Evolutionary conservation across 345 rosid species (phyloP).

Genomic region (Gossypium sturtianum): DNA sequence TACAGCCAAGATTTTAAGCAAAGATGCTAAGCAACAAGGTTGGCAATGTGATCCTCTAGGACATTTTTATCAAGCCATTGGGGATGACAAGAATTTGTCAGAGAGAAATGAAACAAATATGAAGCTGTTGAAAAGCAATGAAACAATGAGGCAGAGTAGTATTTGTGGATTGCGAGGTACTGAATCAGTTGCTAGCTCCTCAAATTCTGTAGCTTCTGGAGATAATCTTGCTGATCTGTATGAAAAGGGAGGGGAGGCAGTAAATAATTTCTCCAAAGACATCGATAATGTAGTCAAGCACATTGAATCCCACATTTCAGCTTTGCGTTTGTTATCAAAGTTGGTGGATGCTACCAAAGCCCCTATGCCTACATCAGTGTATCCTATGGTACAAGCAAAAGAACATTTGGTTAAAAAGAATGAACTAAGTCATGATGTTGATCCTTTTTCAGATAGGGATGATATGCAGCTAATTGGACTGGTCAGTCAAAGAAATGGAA

Average conservation of each 20-base stretch:
- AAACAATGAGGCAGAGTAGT: not conserved
- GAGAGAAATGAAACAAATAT: not conserved
- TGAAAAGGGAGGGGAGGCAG: not conserved
- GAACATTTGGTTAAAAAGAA: not conserved
- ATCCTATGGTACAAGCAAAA: conserved; percentile 1
- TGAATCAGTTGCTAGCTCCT: conserved; percentile 13
- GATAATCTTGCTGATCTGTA: not conserved
- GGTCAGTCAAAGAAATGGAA: not conserved
- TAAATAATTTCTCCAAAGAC: conserved; percentile 19
- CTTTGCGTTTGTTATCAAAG: conserved; percentile 27
- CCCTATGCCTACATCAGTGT: not conserved
- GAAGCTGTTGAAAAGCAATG: not conserved
- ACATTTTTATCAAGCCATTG: not conserved
- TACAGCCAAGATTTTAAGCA: not conserved
- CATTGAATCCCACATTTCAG: conserved; percentile 36
- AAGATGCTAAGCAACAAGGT: not conserved
- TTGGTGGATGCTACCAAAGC: conserved; percentile 6
- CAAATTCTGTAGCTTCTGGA: not conserved
- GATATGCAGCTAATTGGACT: not conserved
- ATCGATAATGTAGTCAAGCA: conserved; percentile 30
- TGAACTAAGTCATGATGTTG: not conserved
- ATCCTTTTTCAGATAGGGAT: not conserved
- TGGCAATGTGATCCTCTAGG: not conserved
- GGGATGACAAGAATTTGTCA: not conserved
- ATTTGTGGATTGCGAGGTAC: not conserved